Base-by-base conservation (phyloP, 345 rosid genomes). In the Pistacia integerrima region DNA sequence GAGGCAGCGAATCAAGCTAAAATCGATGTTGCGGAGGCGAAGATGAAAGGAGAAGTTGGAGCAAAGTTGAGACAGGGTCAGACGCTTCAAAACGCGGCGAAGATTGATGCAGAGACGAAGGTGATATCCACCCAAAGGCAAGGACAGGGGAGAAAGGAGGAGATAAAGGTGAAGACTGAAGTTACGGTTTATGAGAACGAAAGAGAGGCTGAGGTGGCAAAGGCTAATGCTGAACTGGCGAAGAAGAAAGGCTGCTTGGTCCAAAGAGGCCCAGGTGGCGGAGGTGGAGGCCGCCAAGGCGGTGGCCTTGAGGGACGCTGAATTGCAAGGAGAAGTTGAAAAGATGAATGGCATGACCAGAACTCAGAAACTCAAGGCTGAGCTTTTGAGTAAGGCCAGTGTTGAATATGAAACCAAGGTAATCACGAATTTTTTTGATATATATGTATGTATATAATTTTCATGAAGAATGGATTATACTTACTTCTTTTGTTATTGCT, bases 1-100 rank as follows among this genome's bases (percentile, higher is more conserved):
- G 97, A 94, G 76, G 97, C 97, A 1, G 94, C 93, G 2, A 90
- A 92, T 73, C 96, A 92, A 41, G 94, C 96, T 0, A 91, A 51
- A 74, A 75, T 94, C 13, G 98, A 92, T 55, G 98, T 89, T 0
- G 73, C 94, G 33, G 33, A 30, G 33, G 33, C 33, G 33, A 30
- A 30, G 33, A 30, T 90, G 96, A 91, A 92, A 67, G 94, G 98
- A 60, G 97, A 91, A 88, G 81, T 92, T 0, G 97, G 97, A 12
- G 57, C 88, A 0, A 94, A 88, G 86, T 48, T 77, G 12, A 56
- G 93, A 25, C 82, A 76, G 0, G 97, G 96, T 0, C 88, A 82
- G 66, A 94, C 97, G 1, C 25, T 82, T 20, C 98, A 94, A 68
- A 94, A 94, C 69, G 95, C 92, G 0, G 96, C 96, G 0, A 90